Percentiles rank a stretch among this genome's conserved stretches.
Evolutionary conservation across 805 yeast species (phyloP).

Genomic region (Wickerhamiella parazyma): DNA sequence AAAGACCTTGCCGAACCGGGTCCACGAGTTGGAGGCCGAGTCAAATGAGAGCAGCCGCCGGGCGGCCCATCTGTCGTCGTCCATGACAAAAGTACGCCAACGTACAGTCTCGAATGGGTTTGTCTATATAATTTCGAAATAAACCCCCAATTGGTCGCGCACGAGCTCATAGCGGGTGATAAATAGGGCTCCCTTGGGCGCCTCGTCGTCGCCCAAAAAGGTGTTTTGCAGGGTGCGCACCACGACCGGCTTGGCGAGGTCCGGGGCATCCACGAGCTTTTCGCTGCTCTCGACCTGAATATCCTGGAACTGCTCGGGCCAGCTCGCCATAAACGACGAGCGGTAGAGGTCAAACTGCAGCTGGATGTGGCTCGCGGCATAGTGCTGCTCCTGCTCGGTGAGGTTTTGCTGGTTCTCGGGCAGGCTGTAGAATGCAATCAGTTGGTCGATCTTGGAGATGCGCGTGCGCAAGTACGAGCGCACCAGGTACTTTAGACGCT

Average conservation of each 20-base stretch:
- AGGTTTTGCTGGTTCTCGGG: constrained; percentile 22
- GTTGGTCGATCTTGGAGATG: constrained; percentile 54
- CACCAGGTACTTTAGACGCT: constrained; percentile 69
- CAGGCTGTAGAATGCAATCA: constrained; percentile 44
- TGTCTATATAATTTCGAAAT: constrained; percentile 14
- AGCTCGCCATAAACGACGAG: constrained; percentile 45
- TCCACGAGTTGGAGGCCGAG: constrained; percentile 15
- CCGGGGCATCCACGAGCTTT: constrained; percentile 68
- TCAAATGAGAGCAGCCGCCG: constrained; percentile 17
- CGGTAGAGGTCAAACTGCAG: constrained; percentile 53
- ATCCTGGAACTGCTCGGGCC: constrained; percentile 58
- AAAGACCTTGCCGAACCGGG: constrained; percentile 17
- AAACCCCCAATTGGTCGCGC: constrained; percentile 11
- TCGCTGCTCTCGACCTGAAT: constrained; percentile 59
- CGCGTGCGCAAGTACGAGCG: constrained; percentile 72
- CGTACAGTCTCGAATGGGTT: background rate
- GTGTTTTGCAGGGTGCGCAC: constrained; percentile 37
- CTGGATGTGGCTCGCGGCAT: constrained; percentile 38
- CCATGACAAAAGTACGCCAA: constrained; percentile 9
- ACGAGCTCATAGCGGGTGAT: constrained; percentile 55
- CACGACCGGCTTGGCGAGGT: constrained; percentile 64
- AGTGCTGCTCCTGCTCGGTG: constrained; percentile 10
- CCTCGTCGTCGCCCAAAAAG: constrained; percentile 34
- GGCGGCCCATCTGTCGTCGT: constrained; percentile 14
- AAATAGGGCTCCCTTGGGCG: constrained; percentile 53